Conservation (phyloP, 2,329 filamentous ascomycete species). For the Epichloe amarillans region DNA sequence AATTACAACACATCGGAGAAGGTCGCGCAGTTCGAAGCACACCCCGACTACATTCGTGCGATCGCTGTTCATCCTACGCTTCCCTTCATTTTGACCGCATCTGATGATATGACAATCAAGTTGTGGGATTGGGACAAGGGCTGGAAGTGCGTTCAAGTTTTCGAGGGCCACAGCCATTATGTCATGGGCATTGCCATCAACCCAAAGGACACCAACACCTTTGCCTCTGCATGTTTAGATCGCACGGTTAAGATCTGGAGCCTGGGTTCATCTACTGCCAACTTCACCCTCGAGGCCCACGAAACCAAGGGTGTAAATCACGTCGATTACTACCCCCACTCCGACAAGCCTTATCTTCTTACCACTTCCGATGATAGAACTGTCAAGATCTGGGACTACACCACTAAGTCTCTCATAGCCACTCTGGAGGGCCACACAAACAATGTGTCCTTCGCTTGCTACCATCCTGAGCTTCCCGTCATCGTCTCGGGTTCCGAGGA, state of each 20-base stretch:
- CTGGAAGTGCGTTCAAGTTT: constrained; percentile 96
- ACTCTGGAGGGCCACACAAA: constrained; percentile 94
- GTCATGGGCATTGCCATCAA: constrained; percentile 97
- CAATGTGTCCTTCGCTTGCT: constrained; percentile 96
- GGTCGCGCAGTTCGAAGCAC: constrained; percentile 91
- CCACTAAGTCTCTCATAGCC: constrained; percentile 91
- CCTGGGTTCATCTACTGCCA: constrained; percentile 81
- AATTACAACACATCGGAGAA: constrained; percentile 99
- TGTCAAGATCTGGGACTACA: constrained; percentile 98
- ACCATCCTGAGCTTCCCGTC: constrained; percentile 90
- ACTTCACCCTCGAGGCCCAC: constrained; percentile 93
- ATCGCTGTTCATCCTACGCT: constrained; percentile 93
- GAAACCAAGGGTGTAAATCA: constrained; percentile 97
- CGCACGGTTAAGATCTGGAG: constrained; percentile 98
- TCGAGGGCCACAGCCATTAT: constrained; percentile 91
- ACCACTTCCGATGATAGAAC: constrained; percentile 95
- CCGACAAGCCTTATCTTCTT: constrained; percentile 73
- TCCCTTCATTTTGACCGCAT: constrained; percentile 89
- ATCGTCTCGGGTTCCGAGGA: constrained; percentile 98
- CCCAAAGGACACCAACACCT: constrained; percentile 87
- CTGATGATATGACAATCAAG: constrained; percentile 97
- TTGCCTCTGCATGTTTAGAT: constrained; percentile 90
- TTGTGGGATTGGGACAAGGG: constrained; percentile 98
- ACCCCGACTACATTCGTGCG: constrained; percentile 95
- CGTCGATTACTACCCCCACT: constrained; percentile 75